phyloP scores from a whole-genome alignment of 2,329 filamentous ascomycete species.

The Endothia cerciana region DNA sequence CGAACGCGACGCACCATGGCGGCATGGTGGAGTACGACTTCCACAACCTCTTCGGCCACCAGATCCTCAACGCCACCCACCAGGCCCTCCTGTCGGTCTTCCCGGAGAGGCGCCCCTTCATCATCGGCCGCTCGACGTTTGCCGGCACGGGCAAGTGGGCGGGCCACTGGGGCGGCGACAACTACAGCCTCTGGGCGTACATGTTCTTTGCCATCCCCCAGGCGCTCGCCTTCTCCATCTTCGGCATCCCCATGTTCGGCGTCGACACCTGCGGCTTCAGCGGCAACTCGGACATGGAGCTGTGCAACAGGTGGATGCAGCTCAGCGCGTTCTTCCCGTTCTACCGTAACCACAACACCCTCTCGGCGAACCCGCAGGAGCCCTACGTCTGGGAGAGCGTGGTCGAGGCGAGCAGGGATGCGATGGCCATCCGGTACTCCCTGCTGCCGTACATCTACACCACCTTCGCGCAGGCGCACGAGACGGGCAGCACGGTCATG shows the following conservation, averaged over 20 bases:
- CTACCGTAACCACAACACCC: slow-evolving; percentile 75
- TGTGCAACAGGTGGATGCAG: slow-evolving; percentile 68
- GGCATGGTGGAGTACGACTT: slow-evolving; percentile 74
- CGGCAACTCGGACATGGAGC: slow-evolving; percentile 68
- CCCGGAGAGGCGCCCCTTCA: slow-evolving; percentile 75
- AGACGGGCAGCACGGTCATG: slow-evolving; percentile 70
- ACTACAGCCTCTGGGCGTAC: slow-evolving; percentile 70
- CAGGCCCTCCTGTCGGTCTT: slow-evolving; percentile 67
- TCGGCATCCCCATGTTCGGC: slow-evolving; percentile 78
- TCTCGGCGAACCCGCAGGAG: slow-evolving; percentile 67
- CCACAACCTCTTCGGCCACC: slow-evolving; percentile 78
- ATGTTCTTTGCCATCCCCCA: slow-evolving; percentile 80
- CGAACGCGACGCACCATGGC: slow-evolving; percentile 77
- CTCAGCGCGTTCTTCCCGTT: slow-evolving; percentile 73
- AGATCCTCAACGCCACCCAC: slow-evolving; percentile 78
- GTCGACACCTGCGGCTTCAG: slow-evolving; percentile 72
- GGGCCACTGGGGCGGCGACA: slow-evolving; percentile 84
- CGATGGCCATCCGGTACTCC: slow-evolving; percentile 72
- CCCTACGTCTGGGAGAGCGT: slow-evolving; percentile 73
- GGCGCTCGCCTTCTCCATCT: slow-evolving; percentile 74
- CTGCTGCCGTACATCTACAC: slow-evolving; percentile 80
- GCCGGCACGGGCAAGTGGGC: slow-evolving; percentile 75
- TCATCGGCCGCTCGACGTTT: slow-evolving; percentile 82
- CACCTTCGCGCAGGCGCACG: slow-evolving; percentile 68
- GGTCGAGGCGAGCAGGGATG: slow-evolving; percentile 63